phyloP scores from a whole-genome alignment of 2,329 filamentous ascomycete species.

The Botryotinia convoluta region DNA sequence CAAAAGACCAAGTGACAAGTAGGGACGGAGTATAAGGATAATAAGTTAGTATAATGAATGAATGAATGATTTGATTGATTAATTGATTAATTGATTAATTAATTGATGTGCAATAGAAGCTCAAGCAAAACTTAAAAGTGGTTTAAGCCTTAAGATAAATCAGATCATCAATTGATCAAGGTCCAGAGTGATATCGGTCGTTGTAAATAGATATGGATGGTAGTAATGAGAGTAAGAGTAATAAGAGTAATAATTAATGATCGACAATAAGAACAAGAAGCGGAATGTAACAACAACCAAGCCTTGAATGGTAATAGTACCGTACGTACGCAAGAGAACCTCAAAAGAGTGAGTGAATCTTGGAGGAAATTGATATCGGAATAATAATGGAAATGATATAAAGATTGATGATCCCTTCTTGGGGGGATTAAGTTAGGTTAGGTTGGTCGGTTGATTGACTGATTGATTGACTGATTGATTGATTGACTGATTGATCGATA shows the following conservation, averaged over 20 bases:
- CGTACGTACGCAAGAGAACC: neutral
- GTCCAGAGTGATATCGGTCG: neutral
- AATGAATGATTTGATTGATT: neutral
- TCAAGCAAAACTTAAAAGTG: neutral
- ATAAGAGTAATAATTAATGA: neutral
- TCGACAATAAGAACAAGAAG: conserved; percentile 6
- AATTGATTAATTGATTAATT: neutral
- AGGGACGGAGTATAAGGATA: neutral
- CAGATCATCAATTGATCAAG: neutral
- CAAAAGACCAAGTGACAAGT: neutral
- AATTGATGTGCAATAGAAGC: neutral
- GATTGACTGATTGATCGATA: neutral
- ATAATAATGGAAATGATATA: neutral
- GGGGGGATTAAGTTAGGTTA: neutral
- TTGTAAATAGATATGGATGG: neutral
- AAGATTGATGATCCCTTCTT: neutral
- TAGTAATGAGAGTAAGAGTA: neutral
- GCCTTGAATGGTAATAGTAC: neutral
- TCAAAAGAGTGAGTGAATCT: neutral
- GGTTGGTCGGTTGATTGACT: neutral
- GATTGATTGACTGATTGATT: neutral
- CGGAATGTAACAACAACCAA: neutral
- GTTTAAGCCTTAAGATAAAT: neutral
- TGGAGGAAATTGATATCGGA: neutral
- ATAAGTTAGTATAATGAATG: neutral